Conservation (phyloP, 1,284 basidiomycete species). For the Cutaneotrichosporon dermatis region DNA sequence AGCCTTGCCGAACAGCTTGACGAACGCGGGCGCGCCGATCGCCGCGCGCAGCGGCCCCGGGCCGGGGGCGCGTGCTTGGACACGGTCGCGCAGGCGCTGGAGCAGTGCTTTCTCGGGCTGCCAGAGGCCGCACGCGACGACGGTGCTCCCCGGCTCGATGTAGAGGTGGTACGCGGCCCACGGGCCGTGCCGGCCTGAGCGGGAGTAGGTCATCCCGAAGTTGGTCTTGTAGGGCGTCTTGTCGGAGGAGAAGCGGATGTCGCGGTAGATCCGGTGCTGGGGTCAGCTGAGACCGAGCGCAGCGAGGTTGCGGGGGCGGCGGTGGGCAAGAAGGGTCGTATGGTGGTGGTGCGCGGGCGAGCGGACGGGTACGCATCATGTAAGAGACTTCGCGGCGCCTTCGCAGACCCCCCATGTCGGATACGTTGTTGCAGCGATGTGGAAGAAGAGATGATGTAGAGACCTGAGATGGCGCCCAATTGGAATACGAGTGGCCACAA, state of each 20-base stretch:
- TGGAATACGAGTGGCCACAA: no score
- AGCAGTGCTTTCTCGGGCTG: conserved; percentile 75
- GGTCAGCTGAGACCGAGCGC: not conserved
- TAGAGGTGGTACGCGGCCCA: conserved; percentile 47
- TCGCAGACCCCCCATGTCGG: no score
- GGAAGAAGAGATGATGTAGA: not conserved
- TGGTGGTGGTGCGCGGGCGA: no score
- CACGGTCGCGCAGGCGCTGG: conserved; percentile 63
- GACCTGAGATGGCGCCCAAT: no score
- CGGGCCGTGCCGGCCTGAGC: conserved; percentile 45
- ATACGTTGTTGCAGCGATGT: not conserved
- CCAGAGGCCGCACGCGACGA: conserved; percentile 79
- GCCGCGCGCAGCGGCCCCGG: conserved; percentile 61
- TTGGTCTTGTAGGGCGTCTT: conserved; percentile 80
- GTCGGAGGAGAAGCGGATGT: conserved; percentile 67
- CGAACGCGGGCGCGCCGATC: conserved; percentile 64
- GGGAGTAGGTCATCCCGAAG: conserved; percentile 51
- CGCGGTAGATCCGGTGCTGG: conserved; percentile 51
- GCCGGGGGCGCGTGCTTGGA: conserved; percentile 53
- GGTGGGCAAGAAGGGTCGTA: not conserved
- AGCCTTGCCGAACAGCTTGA: conserved; percentile 66
- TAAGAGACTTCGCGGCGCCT: no score
- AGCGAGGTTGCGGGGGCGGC: not conserved
- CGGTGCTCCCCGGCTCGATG: conserved; percentile 63
- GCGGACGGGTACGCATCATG: no score